Percentiles rank a stretch among this genome's conserved stretches.
phyloP scores from a whole-genome alignment of 208 protist genomes.

The Leishmania tropica region DNA sequence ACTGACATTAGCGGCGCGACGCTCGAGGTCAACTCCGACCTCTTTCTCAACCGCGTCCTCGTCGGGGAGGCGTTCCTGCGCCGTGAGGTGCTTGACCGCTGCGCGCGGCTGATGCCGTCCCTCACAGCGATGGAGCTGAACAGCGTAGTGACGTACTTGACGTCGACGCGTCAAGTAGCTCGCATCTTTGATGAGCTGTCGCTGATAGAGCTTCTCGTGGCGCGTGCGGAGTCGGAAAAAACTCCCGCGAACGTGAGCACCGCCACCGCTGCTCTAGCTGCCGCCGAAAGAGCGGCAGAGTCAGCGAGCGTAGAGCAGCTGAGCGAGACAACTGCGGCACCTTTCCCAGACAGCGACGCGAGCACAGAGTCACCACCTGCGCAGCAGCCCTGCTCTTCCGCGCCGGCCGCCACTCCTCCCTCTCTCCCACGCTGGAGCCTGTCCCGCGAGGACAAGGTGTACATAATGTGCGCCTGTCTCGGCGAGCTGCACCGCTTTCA shows the following conservation, averaged over 20 bases:
- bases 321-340: background rate
- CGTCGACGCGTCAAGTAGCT: slow-evolving; percentile 51
- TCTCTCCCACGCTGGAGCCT: slow-evolving; percentile 9
- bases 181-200: slow-evolving; percentile 65
- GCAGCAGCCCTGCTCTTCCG: background rate
- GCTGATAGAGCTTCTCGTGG: slow-evolving; percentile 28
- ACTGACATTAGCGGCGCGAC: background rate
- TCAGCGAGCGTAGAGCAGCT: background rate
- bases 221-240: slow-evolving; percentile 8
- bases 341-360: background rate
- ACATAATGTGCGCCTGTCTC: slow-evolving; percentile 61
- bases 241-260: background rate
- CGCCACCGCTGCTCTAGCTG: background rate
- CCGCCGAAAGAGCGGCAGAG: background rate
- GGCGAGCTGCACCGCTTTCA: slow-evolving; percentile 73
- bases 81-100: slow-evolving; percentile 63
- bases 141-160: slow-evolving; percentile 50
- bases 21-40: slow-evolving; percentile 27
- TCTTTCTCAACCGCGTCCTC: slow-evolving; percentile 53
- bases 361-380: background rate
- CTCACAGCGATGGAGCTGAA: slow-evolving; percentile 39
- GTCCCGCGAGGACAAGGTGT: slow-evolving; percentile 53
- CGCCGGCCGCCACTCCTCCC: background rate
- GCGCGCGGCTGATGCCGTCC: slow-evolving; percentile 62
- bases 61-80: slow-evolving; percentile 53